Base-by-base conservation (phyloP, 495 filamentous ascomycete genomes). In the Penicillium daleae region DNA sequence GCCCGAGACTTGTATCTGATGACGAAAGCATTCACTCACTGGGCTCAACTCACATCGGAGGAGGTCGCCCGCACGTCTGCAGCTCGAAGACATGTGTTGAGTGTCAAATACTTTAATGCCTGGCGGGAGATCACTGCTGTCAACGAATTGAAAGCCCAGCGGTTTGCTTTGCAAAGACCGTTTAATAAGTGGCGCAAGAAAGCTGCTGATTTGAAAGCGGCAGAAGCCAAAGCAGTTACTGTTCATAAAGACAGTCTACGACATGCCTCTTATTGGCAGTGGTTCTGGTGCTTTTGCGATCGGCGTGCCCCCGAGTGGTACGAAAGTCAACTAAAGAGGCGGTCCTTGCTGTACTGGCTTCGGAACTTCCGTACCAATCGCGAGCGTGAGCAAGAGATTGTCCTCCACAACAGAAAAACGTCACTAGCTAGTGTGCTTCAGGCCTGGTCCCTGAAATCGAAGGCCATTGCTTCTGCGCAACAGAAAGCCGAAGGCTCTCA, bases 71-170 rank as follows among this genome's bases (percentile, higher is more conserved):
- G 76, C 39, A 88, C 87, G 4, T 80, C 80, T 22, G 76, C 83
- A 54, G 90, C 89, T 26, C 83, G 89, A 59, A 75, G 83, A 62
- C 90, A 90, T 71, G 83, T 93, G 26, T 75, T 93, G 13, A 78
- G 87, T 62, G 83, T 86, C 58, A 88, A 87, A 58, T 92, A 88
- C 66, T 95, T 93, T 71, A 86, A 87, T 65, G 87, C 87, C 4
- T 95, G 91, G 91, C 82, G 86, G 35, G 86, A 86, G 46, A 87
- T 92, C 50, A 92, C 91, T 12, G 82, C 80, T 7, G 85, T 90
- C 46, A 90, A 92, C 66, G 80, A 88, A 59, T 67, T 86, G 32
- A 92, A 91, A 71, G 85, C 87, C 2, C 84, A 86, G 42, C 79
- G 85, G 10, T 89, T 89, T 58, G 77, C 82, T 12, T 61, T 87